Evolutionary conservation across 768 basidiomycete genomes (phyloP).

Genomic region (Hortiboletus campestris): DNA sequence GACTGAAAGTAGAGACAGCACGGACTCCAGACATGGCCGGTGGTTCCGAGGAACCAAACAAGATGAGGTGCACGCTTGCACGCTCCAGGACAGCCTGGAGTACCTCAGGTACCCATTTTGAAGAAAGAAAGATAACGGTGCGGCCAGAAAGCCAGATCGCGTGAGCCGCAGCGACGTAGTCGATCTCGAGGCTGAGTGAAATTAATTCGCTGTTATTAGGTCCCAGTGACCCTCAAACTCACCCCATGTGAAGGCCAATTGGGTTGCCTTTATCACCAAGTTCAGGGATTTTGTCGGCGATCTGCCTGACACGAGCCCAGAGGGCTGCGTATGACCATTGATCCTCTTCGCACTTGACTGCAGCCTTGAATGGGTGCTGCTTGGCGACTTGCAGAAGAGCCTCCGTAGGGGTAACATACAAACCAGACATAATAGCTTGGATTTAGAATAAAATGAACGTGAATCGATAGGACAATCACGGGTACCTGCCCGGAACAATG

Average conservation of each 20-base stretch:
- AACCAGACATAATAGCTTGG: slow-evolving; percentile 12
- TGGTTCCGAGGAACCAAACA: slow-evolving; percentile 22
- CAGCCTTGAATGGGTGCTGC: slow-evolving; percentile 23
- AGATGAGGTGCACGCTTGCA: slow-evolving; percentile 20
- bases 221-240: neutral
- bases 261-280: slow-evolving; percentile 16
- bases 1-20: slow-evolving; percentile 18
- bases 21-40: slow-evolving; percentile 5
- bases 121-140: slow-evolving; percentile 29
- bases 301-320: slow-evolving; percentile 30
- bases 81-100: slow-evolving; percentile 24
- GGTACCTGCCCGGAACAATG: slow-evolving; percentile 20
- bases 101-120: slow-evolving; percentile 30
- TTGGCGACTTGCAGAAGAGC: slow-evolving; percentile 31
- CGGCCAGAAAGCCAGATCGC: slow-evolving; percentile 30
- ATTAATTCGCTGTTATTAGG: neutral
- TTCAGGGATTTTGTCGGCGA: slow-evolving; percentile 20
- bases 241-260: slow-evolving; percentile 31
- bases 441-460: slow-evolving; percentile 5
- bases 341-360: slow-evolving; percentile 19
- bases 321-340: slow-evolving; percentile 33
- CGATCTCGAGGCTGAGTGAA: slow-evolving; percentile 26
- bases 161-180: slow-evolving; percentile 30
- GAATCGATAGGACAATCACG: neutral
- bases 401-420: slow-evolving; percentile 27